These are phyloP conservation scores for Ceratocystis alfenasii DNA, from an alignment of 2,329 filamentous ascomycete species.

Conservation along the genomic window DNA sequence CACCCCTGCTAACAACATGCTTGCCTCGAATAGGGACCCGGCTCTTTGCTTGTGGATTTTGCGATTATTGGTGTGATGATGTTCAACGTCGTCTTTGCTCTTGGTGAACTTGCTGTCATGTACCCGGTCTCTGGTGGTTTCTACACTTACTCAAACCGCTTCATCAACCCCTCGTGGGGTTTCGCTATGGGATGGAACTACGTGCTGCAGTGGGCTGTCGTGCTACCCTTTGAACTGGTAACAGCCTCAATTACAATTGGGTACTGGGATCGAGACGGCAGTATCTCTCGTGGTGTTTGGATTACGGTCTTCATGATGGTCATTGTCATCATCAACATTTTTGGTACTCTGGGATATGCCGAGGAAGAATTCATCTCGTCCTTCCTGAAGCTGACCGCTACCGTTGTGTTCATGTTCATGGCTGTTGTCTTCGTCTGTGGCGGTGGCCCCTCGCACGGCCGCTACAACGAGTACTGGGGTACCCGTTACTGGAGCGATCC, in stretches of 20 bases:
- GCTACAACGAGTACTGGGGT: conserved; percentile 35
- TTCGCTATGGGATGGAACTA: conserved; percentile 44
- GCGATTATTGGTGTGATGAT: conserved; percentile 48
- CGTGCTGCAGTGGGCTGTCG: conserved; percentile 40
- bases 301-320: conserved; percentile 41
- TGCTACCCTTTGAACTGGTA: conserved; percentile 40
- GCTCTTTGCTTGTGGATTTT: conserved; percentile 39
- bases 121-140: conserved; percentile 52
- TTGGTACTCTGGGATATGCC: conserved; percentile 42
- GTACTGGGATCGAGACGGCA: conserved; percentile 37
- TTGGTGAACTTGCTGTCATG: conserved; percentile 50
- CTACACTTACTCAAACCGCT: conserved; percentile 49
- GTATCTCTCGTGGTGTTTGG: conserved; percentile 38
- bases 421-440: conserved; percentile 46
- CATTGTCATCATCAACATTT: conserved; percentile 42
- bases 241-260: conserved; percentile 40
- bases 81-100: conserved; percentile 48
- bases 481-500: conserved; percentile 35
- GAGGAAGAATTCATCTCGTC: conserved; percentile 47
- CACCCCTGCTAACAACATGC: conserved; percentile 16
- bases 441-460: conserved; percentile 39
- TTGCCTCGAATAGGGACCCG: conserved; percentile 29
- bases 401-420: conserved; percentile 50
- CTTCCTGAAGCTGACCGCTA: conserved; percentile 44
- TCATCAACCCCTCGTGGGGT: conserved; percentile 50